Evolutionary conservation across 352 stramenopile genomes (phyloP).

Genomic region (Phytophthora ramorum): DNA sequence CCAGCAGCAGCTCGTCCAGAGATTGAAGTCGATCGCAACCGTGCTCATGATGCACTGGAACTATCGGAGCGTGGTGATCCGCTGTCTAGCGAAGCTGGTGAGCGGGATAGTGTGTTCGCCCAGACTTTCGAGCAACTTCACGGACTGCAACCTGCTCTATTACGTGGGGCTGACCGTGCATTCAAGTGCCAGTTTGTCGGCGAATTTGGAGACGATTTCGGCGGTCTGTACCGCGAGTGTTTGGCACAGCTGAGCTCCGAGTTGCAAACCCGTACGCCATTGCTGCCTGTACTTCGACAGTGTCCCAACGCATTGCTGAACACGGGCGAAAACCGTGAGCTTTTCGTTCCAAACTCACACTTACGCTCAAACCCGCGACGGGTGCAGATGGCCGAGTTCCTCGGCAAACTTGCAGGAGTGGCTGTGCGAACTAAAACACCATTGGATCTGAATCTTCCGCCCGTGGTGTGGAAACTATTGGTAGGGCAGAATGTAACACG

Average conservation of each 20-base stretch:
- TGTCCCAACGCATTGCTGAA: constrained; percentile 89
- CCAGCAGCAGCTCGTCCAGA: constrained; percentile 80
- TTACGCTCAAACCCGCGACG: constrained; percentile 54
- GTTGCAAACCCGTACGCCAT: constrained; percentile 71
- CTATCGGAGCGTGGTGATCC: constrained; percentile 38
- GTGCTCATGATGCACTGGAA: constrained; percentile 71
- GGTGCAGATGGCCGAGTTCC: constrained; percentile 93
- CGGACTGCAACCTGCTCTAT: constrained; percentile 79
- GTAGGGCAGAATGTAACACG: constrained; percentile 78
- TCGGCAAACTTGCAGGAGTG: constrained; percentile 95
- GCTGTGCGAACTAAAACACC: constrained; percentile 94
- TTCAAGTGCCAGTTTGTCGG: constrained; percentile 94
- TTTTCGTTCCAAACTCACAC: constrained; percentile 82
- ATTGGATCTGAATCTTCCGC: constrained; percentile 91
- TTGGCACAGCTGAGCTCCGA: constrained; percentile 90
- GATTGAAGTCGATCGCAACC: constrained; percentile 87
- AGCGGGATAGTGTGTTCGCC: constrained; percentile 84
- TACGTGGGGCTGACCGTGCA: constrained; percentile 84
- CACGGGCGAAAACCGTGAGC: constrained; percentile 91
- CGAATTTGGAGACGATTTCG: constrained; percentile 92
- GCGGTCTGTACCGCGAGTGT: constrained; percentile 90
- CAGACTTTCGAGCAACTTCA: constrained; percentile 91
- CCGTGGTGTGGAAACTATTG: constrained; percentile 94
- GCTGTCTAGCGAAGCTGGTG: constrained; percentile 40
- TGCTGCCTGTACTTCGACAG: constrained; percentile 86